These are phyloP conservation scores for Vigna hirtella DNA, from an alignment of 306 rosid species.

Conservation along the genomic window DNA sequence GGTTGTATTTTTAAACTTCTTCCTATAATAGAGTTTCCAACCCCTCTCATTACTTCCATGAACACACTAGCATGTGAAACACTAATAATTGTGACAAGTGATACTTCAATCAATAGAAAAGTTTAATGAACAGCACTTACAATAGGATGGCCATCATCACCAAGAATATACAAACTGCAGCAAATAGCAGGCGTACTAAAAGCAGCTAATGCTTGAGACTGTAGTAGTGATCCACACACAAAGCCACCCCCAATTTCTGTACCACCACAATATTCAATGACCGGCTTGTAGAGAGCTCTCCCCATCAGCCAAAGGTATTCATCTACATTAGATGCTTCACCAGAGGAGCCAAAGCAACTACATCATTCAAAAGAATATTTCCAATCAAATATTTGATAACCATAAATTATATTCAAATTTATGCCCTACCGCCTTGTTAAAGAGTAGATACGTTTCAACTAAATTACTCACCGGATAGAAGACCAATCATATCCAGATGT, in stretches of 20 bases:
- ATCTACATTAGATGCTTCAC: constrained; percentile 93
- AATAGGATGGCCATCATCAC: constrained; percentile 71
- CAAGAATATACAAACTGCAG: constrained; percentile 82
- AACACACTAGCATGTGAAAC: constrained; percentile 8
- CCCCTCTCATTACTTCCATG: too few species aligned
- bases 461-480: constrained; percentile 71
- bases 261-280: constrained; percentile 96
- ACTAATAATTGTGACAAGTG: constrained; percentile 11
- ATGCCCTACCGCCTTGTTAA: background rate
- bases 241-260: constrained; percentile 97
- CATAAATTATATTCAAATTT: constrained; percentile 38
- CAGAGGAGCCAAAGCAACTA: constrained; percentile 93
- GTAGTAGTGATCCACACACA: constrained; percentile 82
- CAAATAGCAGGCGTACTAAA: constrained; percentile 97
- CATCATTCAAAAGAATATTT: constrained; percentile 40
- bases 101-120: constrained; percentile 22
- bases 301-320: constrained; percentile 99
- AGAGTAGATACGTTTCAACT: constrained; percentile 7
- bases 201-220: constrained; percentile 92
- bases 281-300: constrained; percentile 89
- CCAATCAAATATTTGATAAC: constrained; percentile 38
- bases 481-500: constrained; percentile 87
- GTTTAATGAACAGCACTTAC: constrained; percentile 58
- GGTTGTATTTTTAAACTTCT: too few species aligned
- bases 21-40: too few species aligned